phyloP scores from a whole-genome alignment of 306 rosid species.

The Canavalia gladiata region DNA sequence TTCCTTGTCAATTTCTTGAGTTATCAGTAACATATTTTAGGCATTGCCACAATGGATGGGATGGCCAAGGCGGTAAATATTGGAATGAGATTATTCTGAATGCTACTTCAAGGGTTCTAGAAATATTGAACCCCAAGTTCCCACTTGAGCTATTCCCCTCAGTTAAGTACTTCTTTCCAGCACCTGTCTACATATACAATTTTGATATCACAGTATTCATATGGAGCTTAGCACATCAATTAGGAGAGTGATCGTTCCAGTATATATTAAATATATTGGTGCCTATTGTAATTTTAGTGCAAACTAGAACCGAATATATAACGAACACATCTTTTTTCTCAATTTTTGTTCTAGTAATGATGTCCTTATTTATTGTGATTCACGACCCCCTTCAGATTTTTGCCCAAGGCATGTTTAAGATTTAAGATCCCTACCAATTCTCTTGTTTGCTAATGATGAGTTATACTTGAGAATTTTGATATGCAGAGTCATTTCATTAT shows the following conservation, averaged over 20 bases:
- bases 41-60: not conserved
- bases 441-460: constrained; percentile 5
- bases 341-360: not conserved
- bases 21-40: constrained; percentile 2
- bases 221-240: constrained; percentile 27
- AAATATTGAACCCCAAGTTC: constrained; percentile 19
- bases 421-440: not conserved
- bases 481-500: not conserved
- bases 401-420: constrained; percentile 14
- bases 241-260: constrained; percentile 29
- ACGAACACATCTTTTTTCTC: constrained; percentile 28
- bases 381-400: not conserved
- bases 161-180: constrained; percentile 11
- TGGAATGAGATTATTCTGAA: constrained; percentile 39
- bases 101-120: not conserved
- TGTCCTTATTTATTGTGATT: constrained; percentile 26
- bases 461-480: not conserved
- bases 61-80: not conserved
- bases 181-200: not conserved
- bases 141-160: constrained; percentile 2
- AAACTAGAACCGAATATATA: constrained; percentile 13
- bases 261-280: constrained; percentile 32
- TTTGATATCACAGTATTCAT: constrained; percentile 39
- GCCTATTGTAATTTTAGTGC: constrained; percentile 41
- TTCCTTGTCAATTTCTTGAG: constrained; percentile 35